phyloP scores from a whole-genome alignment of 1,284 basidiomycete genomes.

The Trichosporon sp. region DNA sequence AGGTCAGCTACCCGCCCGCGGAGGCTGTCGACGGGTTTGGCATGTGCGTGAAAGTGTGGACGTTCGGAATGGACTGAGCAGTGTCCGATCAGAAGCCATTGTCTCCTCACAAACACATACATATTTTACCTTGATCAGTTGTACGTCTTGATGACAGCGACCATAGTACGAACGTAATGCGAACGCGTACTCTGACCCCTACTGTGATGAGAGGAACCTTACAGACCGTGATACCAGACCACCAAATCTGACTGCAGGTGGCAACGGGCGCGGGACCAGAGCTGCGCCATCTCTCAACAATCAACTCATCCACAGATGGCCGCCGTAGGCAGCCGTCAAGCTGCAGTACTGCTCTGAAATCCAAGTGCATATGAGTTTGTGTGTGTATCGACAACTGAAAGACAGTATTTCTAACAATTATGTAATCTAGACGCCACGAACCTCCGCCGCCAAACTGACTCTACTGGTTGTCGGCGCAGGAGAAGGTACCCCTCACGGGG shows the following conservation, averaged over 20 bases:
- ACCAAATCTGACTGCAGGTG: no score
- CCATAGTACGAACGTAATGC: no score
- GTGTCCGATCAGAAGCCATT: neutral
- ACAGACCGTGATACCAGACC: no score
- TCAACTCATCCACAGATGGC: no score
- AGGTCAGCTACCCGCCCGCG: conserved; percentile 11
- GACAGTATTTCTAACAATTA: neutral
- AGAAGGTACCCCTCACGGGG: conserved; percentile 23
- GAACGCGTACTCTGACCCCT: no score
- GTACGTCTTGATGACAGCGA: no score
- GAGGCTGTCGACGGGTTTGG: conserved; percentile 21
- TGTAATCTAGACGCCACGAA: neutral
- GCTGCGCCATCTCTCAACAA: no score
- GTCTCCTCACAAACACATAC: no score
- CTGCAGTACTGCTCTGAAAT: neutral
- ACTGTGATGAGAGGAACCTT: no score
- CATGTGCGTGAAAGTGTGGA: conserved; percentile 34
- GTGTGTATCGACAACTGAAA: neutral
- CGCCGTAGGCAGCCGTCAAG: no score
- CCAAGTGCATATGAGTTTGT: neutral
- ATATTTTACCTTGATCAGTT: no score
- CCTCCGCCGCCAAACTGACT: neutral
- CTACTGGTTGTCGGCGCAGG: conserved; percentile 21
- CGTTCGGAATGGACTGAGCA: conserved; percentile 20
- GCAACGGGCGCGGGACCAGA: no score